Base-by-base conservation (phyloP, 148 eudicot species). In the Rhododendron simsii region DNA sequence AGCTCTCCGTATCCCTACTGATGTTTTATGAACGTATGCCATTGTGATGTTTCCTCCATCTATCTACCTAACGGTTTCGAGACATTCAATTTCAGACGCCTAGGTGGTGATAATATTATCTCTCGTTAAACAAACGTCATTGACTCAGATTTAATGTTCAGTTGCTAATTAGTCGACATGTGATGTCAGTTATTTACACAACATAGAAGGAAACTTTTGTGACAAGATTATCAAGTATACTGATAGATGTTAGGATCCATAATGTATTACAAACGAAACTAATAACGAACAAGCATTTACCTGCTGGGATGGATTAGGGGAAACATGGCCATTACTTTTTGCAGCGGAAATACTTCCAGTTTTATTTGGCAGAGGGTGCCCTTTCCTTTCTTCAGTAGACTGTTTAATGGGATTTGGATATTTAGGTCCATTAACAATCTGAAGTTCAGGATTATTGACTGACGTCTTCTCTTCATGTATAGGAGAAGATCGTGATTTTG, bases 231-330 rank as follows among this genome's bases (percentile, higher is more conserved):
- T 26, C 15, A 1, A 82, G 8, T 63, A 41, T 4, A 57, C 15
- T 35, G 39, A 81, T 21, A 21, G 73, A 82, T 8, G 12, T 10
- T 20, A 23, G 21, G 45, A 57, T 35, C 15, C 12, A 59, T 23
- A 82, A 39, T n/a, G 84, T 12, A 59, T 15, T 39, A 2, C 48
- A 50, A 16, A 84, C 1, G 74, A 63, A 37, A 50, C 1, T 37
- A 71, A 28, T 4, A 74, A 74, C 61, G 44, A 44, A 41, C 63
- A 51, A 67, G 30, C 44, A 69, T 39, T 35, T 93, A 95, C 99
- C 80, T 87, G 93, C 69, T 93, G 91, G 76, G 91, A 81, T 86
- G 93, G 95, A 89, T 87, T 93, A 53, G 96, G 96, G 86, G 98
- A 98, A 80, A 91, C 92, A 80, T 95, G 96, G 69, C 96, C 73